Evolutionary conservation across 305 asterid genomes (phyloP), one percentile per base, ranked within the genome.

Genomic region (Rubia occidens): DNA sequence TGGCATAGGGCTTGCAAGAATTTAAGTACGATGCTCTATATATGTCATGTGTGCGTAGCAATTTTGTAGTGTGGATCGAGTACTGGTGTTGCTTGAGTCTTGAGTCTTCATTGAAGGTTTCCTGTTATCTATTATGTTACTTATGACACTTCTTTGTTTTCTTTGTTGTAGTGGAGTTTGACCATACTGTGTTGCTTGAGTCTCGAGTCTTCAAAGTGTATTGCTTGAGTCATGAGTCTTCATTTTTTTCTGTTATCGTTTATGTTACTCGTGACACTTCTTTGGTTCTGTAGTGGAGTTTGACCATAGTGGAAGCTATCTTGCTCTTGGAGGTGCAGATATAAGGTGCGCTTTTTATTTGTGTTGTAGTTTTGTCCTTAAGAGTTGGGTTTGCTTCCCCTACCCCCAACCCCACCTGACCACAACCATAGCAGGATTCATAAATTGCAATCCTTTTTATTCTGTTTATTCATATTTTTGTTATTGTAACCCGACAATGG

Each of bases 231-330:
- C 35, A 1, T 32, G 35, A 59, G 4, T 24, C 20, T 53, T 29
- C 26, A 3, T 39, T 55, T 0, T 32, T 32, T 32, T 3, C 35
- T 10, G 20, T 64, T 0, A 43, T 43, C 42, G 53, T 39, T 70
- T 49, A 71, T 59, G 64, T 68, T 8, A 71, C 69, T 65, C 66
- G n/a, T 64, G 67, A 45, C 53, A 49, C 8, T 49, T 15, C 55
- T 49, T 49, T 49, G 55, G 14, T 49, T 49, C 69, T 85, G 85
- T 86, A 93, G 98, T 93, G 83, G 95, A 86, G 73, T 94, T 94
- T 74, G 98, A 94, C 83, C 91, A 90, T 18, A 90, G 97, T 70
- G 98, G 97, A 78, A 90, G 84, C 80, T 94, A 94, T 79, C 95
- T 94, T 78, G 97, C 95, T 11, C 73, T 89, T 8, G 97, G 93